Base-by-base conservation (phyloP, 192 early-diverging fungal genomes). In the Cetraspora pellucida region DNA sequence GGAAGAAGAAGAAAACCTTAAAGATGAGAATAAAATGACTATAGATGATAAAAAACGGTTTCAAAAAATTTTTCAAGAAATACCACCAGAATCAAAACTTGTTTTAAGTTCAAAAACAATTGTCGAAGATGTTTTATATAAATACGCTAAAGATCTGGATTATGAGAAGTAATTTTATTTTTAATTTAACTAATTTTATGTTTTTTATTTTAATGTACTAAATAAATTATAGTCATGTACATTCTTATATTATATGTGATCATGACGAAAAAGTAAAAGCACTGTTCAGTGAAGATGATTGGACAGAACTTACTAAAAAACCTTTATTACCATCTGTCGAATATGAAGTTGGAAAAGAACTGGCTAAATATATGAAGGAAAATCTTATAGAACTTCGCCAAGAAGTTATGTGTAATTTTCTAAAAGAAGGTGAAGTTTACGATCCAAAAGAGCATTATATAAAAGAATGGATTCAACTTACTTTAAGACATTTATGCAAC, bases 381-480 rank as follows among this genome's bases (percentile, higher is more conserved):
- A 44, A 50, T 70, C 47, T 70, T 70, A 13, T 21, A 28, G 2
- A 71, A 30, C 49, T 71, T 71, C 49, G n/a, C 49, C 69, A 71
- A 52, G 45, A 71, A 71, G 68, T 71, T 5, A 71, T 71, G 69
- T 16, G 69, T 25, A 71, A 30, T 52, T 71, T 71, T 47, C 23
- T 71, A 47, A 52, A 71, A 71, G 49, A 30, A 14, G 2, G 52
- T 52, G 69, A 71, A 71, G 0, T 52, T 50, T 71, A 71, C 28
- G 69, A 71, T 71, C 49, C 49, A 71, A 71, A 54, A 23, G 23
- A 71, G 49, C 49, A 71, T 71, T 71, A 71, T 47, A 27, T 71
- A 17, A 45, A 67, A 67, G 43, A 71, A 71, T 71, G 69, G 49
- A 52, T 71, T 47, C 69, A 71, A 52, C 7, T 71, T 71, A 30